Evolutionary conservation across 164 flowering plant species (phyloP), one percentile per base, ranked within the genome.

Genomic region (Cinnamomum chago): DNA sequence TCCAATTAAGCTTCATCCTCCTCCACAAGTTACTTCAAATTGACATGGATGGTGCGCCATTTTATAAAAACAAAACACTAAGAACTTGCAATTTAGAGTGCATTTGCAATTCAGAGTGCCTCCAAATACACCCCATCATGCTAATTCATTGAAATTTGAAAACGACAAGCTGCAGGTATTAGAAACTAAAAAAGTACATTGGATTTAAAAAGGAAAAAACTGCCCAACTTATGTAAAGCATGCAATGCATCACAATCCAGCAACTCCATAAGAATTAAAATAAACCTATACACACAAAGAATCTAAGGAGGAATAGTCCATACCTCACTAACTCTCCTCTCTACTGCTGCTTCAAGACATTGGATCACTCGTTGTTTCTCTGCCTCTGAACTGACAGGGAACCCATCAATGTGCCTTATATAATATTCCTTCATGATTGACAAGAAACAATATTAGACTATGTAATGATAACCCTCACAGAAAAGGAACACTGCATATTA

Each of bases 271-370:
- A 40, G 47, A 40, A 40, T 40, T 40, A 40, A 40, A 40, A 40
- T 40, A 40, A 40, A 40, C 47, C 47, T 7, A 40, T 9, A 40
- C 47, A 40, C 6, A 3, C 0, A 30, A 30, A 30, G 14, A 67
- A 15, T 25, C 22, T 2, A 35, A 33, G 69, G 10, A 40, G 9
- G 50, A 1, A 47, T 17, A 51, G 27, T 62, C 33, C 77, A 72
- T 65, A 91, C 98, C 91, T 95, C 99, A 65, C 91, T 89, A 23
- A 92, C 98, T 82, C 99, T 85, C 84, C 99, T 90, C 80, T 87
- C 88, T 62, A 95, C 93, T 4, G 99, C 99, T 55, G 99, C 99
- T 83, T 90, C 93, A 72, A 93, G 91, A 68, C 91, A 93, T 66
- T 90, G 92, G 65, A 89, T 85, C 73, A 93, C 84, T 73, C 95